These are phyloP conservation scores for Penicillium sp. DNA, from an alignment of 2,329 filamentous ascomycete species.

Conservation along the genomic window DNA sequence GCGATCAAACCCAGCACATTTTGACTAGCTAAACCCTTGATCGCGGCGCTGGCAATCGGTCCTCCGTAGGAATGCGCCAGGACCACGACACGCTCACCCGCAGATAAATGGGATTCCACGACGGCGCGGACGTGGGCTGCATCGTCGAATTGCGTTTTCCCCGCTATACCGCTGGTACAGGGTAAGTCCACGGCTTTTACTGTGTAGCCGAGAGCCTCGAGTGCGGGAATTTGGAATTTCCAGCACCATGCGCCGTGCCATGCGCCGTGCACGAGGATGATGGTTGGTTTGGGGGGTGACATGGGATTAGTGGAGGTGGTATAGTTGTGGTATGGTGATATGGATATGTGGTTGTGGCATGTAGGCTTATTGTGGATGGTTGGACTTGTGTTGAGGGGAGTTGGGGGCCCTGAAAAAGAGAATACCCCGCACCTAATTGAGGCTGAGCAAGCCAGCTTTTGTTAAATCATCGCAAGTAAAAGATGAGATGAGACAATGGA, in stretches of 20 bases:
- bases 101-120: not conserved
- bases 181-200: not conserved
- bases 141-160: not conserved
- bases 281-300: not conserved
- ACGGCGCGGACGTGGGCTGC: not conserved
- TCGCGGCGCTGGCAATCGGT: not conserved
- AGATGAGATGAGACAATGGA: too few relatives aligned
- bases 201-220: not conserved
- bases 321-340: not conserved
- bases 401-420: too few relatives aligned
- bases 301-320: not conserved
- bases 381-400: too few relatives aligned
- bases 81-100: not conserved
- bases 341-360: too few relatives aligned
- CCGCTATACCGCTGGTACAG: not conserved
- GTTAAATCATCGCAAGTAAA: too few relatives aligned
- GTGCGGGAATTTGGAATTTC: slow-evolving; percentile 2
- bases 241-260: slow-evolving; percentile 6
- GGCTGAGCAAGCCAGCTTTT: too few relatives aligned
- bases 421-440: too few relatives aligned
- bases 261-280: slow-evolving; percentile 3
- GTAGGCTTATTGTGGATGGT: too few relatives aligned
- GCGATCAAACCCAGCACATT: not conserved
- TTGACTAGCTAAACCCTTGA: not conserved
- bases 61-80: slow-evolving; percentile 2